Evolutionary conservation across 768 basidiomycete species (phyloP), one percentile per base, ranked within the genome.

Genomic region (Tylopilus sp.): DNA sequence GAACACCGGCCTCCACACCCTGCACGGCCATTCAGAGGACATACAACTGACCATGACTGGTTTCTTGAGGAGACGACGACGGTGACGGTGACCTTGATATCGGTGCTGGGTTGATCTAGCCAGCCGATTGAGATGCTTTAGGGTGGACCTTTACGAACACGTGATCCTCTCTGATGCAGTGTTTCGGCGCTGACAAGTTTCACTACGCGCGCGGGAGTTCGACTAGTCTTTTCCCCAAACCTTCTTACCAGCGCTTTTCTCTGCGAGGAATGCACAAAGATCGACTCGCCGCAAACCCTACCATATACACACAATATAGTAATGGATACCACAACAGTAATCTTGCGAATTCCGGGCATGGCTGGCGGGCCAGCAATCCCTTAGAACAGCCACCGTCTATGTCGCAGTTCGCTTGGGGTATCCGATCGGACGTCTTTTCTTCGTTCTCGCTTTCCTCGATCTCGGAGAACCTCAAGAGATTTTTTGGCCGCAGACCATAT

Each of bases 41-140:
- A 48, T 49, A 29, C 22, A 24, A 71, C 69, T 71, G 33, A 71
- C 69, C 69, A 71, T 71, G 54, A 52, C 67, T 59, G 42, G 45
- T 54, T 57, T 64, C 61, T 72, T 70, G 69, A 64, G 52, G 63
- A 30, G 43, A 54, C 42, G 53, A 53, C 49, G 55, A 51, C 64
- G 41, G 48, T 53, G 41, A 29, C 55, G 60, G 55, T 58, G 56
- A 51, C 56, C 56, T 62, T 62, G 65, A 62, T 46, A 54, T 61
- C 60, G 60, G 58, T 59, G 45, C 50, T 37, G 47, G 41, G 53
- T 40, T 16, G 45, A 26, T 54, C 29, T 31, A 11, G 41, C 49
- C 50, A 47, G 24, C 16, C 29, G 21, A 29, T 16, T 21, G 31
- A 38, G 2, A 29, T 16, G 34, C 29, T 62, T 71, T 47, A 70